phyloP scores from a whole-genome alignment of 345 rosid species.

The Turnera subulata region DNA sequence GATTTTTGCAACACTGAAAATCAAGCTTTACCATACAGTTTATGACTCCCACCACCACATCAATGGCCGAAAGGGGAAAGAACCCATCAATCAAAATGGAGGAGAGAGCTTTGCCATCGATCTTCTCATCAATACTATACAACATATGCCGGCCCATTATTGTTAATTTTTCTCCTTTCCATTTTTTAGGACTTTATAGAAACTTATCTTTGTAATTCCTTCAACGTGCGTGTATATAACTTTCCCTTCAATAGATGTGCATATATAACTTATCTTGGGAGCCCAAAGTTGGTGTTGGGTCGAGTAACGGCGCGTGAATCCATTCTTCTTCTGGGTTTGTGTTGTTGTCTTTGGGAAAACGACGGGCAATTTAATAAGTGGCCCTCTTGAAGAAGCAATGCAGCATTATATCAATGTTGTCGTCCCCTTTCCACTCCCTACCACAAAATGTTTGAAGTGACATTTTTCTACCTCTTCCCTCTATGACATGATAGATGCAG shows the following conservation, averaged over 20 bases:
- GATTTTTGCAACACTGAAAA: neutral
- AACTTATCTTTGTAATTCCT: no score
- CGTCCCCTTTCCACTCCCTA: constrained; percentile 3
- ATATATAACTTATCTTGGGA: no score
- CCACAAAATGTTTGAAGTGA: constrained; percentile 14
- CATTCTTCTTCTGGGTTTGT: neutral
- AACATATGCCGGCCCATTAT: neutral
- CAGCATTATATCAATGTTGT: constrained; percentile 4
- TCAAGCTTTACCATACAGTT: no score
- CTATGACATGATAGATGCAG: neutral
- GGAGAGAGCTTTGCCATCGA: no score
- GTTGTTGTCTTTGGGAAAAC: constrained; percentile 1
- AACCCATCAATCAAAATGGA: neutral
- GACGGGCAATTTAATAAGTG: constrained; percentile 11
- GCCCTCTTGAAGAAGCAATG: constrained; percentile 1
- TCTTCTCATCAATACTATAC: neutral
- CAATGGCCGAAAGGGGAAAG: neutral
- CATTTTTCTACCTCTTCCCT: neutral
- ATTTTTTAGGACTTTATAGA: no score
- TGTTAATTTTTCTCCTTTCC: no score
- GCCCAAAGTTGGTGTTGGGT: neutral
- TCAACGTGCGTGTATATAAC: neutral
- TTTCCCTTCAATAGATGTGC: neutral
- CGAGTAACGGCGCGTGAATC: neutral
- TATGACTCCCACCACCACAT: no score